A percentile compares a stretch with the other conserved stretches of the same genome.
These are phyloP conservation scores for Rubroshorea leprosula DNA, from an alignment of 345 rosid genomes.

Conservation along the genomic window DNA sequence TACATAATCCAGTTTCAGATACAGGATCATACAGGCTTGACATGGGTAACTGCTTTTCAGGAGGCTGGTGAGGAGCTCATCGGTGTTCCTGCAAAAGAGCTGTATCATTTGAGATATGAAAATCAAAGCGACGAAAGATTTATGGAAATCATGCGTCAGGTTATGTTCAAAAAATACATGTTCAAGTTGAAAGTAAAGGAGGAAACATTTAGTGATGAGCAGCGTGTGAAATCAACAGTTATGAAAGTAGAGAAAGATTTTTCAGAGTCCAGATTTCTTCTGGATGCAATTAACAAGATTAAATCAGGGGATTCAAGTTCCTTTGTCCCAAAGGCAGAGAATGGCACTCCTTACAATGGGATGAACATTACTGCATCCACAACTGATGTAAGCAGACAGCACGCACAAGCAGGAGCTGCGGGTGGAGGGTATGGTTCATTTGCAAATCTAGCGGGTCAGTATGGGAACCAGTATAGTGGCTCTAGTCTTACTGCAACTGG, in stretches of 20 bases:
- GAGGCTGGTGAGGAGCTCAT: conserved; percentile 78
- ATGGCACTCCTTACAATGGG: conserved; percentile 22
- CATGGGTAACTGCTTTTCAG: conserved; percentile 93
- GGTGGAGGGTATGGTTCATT: conserved; percentile 28
- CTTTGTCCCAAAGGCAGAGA: conserved; percentile 27
- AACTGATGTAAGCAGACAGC: conserved; percentile 29
- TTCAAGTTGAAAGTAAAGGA: conserved; percentile 93
- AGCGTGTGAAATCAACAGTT: conserved; percentile 77
- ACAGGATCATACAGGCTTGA: conserved; percentile 83
- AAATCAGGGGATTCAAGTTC: conserved; percentile 33
- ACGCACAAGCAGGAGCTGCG: conserved; percentile 24
- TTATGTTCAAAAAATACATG: conserved; percentile 51
- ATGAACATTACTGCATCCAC: conserved; percentile 21
- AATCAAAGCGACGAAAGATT: conserved; percentile 62
- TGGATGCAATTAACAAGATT: conserved; percentile 52
- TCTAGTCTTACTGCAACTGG: conserved; percentile 22
- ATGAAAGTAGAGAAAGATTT: conserved; percentile 68
- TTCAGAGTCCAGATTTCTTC: conserved; percentile 52
- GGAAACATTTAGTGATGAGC: conserved; percentile 81
- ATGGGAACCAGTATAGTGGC: conserved; percentile 40
- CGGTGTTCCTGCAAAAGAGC: conserved; percentile 80
- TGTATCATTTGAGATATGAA: conserved; percentile 58
- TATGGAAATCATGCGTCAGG: conserved; percentile 56
- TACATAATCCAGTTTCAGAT: conserved; percentile 88
- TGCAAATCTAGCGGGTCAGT: conserved; percentile 40